Base-by-base conservation (phyloP, 441 rosid species). In the Populus hybrid region DNA sequence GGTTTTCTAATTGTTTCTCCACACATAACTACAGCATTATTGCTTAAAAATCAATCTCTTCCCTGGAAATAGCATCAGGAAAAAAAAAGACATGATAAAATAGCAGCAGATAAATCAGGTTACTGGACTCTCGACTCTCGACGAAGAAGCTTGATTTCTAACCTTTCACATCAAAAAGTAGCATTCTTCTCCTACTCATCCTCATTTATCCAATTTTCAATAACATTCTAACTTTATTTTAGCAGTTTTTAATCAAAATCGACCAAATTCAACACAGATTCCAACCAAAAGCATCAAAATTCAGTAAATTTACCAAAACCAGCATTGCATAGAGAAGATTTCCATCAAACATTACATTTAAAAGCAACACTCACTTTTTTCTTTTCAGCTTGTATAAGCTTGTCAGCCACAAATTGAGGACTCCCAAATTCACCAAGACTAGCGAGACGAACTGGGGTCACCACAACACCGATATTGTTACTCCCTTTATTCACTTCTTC, bases 381-480 rank as follows among this genome's bases (percentile, higher is more conserved):
- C 84, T 86, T 93, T 65, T 93, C 96, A 6, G 96, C 99, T 74
- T 88, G 90, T 73, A 95, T 91, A 78, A 95, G 95, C 83, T 91
- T 93, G 74, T 92, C 93, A 14, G 83, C 99, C 6, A 93, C 98
- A 82, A 93, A 93, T 14, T 89, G 87, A 78, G 98, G 97, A 79
- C 84, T 82, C 78, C 98, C 99, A 81, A 89, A 92, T 74, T 93
- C 91, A 69, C 84, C 87, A 67, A 93, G 97, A 78, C 81, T 88
- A 2, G 82, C 69, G 61, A 95, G 86, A 75, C 97, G 98, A 90
- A 93, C 92, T n/a, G 95, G 96, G 84, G 76, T 90, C 68, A 93
- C 99, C 46, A 93, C 95, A 65, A 93, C 92, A 73, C 99, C 98
- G 21, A 91, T 74, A 79, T 85, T 93, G 88, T 93, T 93, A 77